These are phyloP conservation scores for Xylaria sp. DNA, from an alignment of 495 filamentous ascomycete genomes.

Conservation along the genomic window DNA sequence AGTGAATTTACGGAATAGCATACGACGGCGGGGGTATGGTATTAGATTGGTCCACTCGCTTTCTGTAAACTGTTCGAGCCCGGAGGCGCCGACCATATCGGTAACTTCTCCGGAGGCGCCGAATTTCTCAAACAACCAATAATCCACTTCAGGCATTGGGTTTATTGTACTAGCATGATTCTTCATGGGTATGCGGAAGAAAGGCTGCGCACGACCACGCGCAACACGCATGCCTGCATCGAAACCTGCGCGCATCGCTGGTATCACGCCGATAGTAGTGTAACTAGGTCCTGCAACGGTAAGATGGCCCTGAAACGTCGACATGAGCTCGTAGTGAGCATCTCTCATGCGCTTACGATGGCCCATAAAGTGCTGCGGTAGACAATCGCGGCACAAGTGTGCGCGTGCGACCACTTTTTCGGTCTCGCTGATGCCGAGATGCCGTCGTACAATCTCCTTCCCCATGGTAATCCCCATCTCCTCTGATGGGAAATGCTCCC, in stretches of 20 bases:
- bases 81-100: slow-evolving; percentile 17
- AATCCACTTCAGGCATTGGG: neutral
- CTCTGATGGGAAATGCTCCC: slow-evolving; percentile 60
- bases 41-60: neutral
- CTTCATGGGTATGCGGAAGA: slow-evolving; percentile 17
- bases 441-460: slow-evolving; percentile 68
- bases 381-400: slow-evolving; percentile 75
- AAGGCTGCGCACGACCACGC: slow-evolving; percentile 32
- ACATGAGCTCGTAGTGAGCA: slow-evolving; percentile 61
- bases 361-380: slow-evolving; percentile 87
- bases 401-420: slow-evolving; percentile 59
- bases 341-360: slow-evolving; percentile 69
- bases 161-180: neutral
- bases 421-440: slow-evolving; percentile 66
- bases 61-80: slow-evolving; percentile 24
- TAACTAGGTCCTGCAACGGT: slow-evolving; percentile 84
- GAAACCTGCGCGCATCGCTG: slow-evolving; percentile 47
- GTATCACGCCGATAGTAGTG: slow-evolving; percentile 48
- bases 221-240: slow-evolving; percentile 45
- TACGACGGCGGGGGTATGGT: neutral
- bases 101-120: neutral
- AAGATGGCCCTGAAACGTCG: slow-evolving; percentile 67
- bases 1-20: slow-evolving; percentile 22
- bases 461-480: slow-evolving; percentile 73
- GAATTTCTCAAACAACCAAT: neutral